A percentile compares a stretch with the other conserved stretches of the same genome.
These are phyloP conservation scores for Aspergillus hiratsukae DNA, from an alignment of 2,329 filamentous ascomycete genomes.

Conservation along the genomic window DNA sequence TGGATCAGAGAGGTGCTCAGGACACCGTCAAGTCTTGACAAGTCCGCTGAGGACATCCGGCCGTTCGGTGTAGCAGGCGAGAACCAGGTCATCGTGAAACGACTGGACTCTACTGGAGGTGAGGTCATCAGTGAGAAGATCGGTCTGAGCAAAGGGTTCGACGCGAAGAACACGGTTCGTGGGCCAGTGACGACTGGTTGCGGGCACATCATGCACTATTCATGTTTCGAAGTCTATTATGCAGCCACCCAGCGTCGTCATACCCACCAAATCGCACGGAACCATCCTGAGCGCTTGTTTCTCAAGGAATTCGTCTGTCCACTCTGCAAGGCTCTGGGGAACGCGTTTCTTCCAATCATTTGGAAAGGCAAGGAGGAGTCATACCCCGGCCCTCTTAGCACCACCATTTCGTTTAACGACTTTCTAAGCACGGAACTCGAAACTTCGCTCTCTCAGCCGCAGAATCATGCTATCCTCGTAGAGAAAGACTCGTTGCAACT, in stretches of 20 bases:
- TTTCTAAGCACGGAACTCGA: conserved; percentile 63
- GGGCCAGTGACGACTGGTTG: conserved; percentile 88
- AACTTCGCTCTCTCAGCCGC: conserved; percentile 43
- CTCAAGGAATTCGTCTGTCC: conserved; percentile 92
- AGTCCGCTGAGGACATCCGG: conserved; percentile 73
- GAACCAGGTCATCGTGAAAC: conserved; percentile 73
- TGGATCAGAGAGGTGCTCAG: conserved; percentile 78
- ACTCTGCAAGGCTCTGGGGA: conserved; percentile 92
- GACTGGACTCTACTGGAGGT: conserved; percentile 68
- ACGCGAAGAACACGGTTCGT: conserved; percentile 58
- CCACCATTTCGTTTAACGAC: conserved; percentile 57
- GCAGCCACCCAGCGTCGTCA: conserved; percentile 80
- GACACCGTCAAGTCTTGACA: conserved; percentile 76
- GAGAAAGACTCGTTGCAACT: conserved; percentile 31
- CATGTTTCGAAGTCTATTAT: conserved; percentile 89
- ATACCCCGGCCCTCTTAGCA: conserved; percentile 67
- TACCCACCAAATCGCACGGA: conserved; percentile 84
- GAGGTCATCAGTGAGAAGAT: conserved; percentile 71
- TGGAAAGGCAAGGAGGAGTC: conserved; percentile 91
- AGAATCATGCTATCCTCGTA: conserved; percentile 43
- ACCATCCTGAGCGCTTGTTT: conserved; percentile 78
- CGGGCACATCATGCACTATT: conserved; percentile 97
- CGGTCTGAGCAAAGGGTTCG: conserved; percentile 84
- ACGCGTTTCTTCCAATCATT: conserved; percentile 87
- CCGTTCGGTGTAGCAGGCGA: conserved; percentile 89